Evolutionary conservation across 371 early-diverging fungal genomes (phyloP), one percentile per base, ranked within the genome.

Genomic region (Lichtheimia ornata): DNA sequence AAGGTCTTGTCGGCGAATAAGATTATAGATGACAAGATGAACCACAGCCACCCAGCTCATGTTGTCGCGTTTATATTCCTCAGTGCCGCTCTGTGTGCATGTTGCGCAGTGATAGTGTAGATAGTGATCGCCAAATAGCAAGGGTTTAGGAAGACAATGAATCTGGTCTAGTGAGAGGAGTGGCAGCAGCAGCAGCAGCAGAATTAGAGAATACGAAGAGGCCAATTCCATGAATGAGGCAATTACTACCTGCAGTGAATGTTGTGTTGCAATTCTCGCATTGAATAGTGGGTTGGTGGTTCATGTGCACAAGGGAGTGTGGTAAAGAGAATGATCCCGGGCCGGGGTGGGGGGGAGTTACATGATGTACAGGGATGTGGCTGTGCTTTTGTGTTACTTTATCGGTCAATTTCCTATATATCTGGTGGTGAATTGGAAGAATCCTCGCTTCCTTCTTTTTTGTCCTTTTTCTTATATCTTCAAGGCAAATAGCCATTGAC

Each of bases 21-120:
- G 61, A 57, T 91, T 88, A 73, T 90, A 93, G 40, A 94, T 73
- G 4, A 88, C 87, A 25, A 92, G 66, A 54, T 92, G 90, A 11
- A 92, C 88, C 27, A 90, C 83, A 12, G 84, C 81, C 12, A 90
- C 83, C 90, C 89, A 91, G 62, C 88, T 90, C 64, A 89, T 71
- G 28, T 74, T 75, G 13, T 83, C 74, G 30, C 91, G 80, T 56
- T 78, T 76, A 62, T 82, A 88, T 44, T 66, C 69, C 60, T 89
- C 87, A 24, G 64, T 67, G 15, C 82, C 81, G 13, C 81, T 80
- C 17, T 73, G 66, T n/a, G 72, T 81, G 71, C 91, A 91, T 2
- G 82, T 82, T 11, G 81, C 76, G 68, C 91, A 91, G n/a, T 63
- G 76, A 66, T 87, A 91, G 25, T 68, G 72, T 64, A 83, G 86